phyloP scores from a whole-genome alignment of 225 moss, liverwort and hornwort genomes.

The Straminergon stramineum region DNA sequence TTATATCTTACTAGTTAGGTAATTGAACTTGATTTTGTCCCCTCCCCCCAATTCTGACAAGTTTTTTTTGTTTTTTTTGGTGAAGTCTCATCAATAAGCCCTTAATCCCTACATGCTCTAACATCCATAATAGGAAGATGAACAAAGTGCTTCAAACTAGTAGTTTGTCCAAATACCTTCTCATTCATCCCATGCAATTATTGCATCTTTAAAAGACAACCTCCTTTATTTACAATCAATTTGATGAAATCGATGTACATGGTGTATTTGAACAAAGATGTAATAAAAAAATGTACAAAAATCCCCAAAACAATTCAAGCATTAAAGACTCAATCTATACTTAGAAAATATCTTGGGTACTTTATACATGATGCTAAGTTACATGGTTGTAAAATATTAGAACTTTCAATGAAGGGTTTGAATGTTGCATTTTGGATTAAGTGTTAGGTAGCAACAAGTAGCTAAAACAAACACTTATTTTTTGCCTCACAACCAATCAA shows the following conservation, averaged over 20 bases:
- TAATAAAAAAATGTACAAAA: background rate
- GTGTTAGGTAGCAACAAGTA: accelerated
- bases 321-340: background rate
- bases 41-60: no score
- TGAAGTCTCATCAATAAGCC: background rate
- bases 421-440: background rate
- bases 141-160: background rate
- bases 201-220: background rate
- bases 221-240: background rate
- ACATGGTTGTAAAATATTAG: background rate
- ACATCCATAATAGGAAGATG: background rate
- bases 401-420: background rate
- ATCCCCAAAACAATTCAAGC: no score
- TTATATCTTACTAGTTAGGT: background rate
- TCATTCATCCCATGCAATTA: background rate
- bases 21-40: background rate
- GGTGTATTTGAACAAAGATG: background rate
- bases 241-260: background rate
- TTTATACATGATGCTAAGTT: background rate
- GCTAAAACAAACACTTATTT: background rate
- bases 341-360: accelerated
- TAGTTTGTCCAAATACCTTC: background rate
- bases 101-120: background rate
- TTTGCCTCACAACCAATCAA: background rate
- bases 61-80: no score